Percentiles rank a stretch among this genome's conserved stretches.
Evolutionary conservation across 768 basidiomycete species (phyloP).

Genomic region (Boletus bicolor): DNA sequence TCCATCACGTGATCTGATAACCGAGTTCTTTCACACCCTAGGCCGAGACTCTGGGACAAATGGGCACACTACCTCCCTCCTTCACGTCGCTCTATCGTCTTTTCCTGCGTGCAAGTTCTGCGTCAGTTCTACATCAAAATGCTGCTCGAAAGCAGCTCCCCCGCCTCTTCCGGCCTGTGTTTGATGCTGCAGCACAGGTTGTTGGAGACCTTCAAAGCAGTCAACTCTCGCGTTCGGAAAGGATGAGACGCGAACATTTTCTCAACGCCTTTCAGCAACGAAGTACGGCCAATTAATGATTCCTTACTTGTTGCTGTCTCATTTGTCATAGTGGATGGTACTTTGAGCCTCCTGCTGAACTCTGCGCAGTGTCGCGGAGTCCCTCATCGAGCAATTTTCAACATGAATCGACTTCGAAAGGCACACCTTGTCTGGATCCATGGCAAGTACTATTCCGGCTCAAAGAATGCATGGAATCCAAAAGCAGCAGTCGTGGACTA

Average conservation of each 20-base stretch:
- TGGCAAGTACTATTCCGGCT: slow-evolving; percentile 18
- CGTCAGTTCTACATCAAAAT: slow-evolving; percentile 54
- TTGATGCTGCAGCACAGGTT: slow-evolving; percentile 47
- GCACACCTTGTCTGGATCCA: slow-evolving; percentile 25
- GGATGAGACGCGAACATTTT: slow-evolving; percentile 38
- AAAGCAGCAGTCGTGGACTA: slow-evolving; percentile 29
- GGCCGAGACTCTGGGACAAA: not conserved
- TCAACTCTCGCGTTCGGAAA: slow-evolving; percentile 27
- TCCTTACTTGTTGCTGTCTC: slow-evolving; percentile 1
- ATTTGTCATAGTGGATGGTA: slow-evolving; percentile 58
- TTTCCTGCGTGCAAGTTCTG: slow-evolving; percentile 52
- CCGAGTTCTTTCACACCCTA: not conserved
- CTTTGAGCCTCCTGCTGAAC: slow-evolving; percentile 56
- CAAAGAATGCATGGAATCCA: slow-evolving; percentile 39
- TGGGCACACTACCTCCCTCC: slow-evolving; percentile 27
- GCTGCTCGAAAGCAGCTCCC: slow-evolving; percentile 44
- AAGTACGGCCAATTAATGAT: slow-evolving; percentile 37
- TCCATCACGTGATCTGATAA: slow-evolving; percentile 12
- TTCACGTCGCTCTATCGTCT: slow-evolving; percentile 62
- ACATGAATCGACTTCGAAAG: slow-evolving; percentile 39
- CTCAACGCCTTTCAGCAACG: slow-evolving; percentile 53
- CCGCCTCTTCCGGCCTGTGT: slow-evolving; percentile 51
- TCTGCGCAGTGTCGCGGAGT: slow-evolving; percentile 64
- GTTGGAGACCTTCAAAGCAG: slow-evolving; percentile 39
- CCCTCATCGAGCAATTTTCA: slow-evolving; percentile 56